phyloP scores from a whole-genome alignment of 305 asterid species.

The Fraxinus floribunda region DNA sequence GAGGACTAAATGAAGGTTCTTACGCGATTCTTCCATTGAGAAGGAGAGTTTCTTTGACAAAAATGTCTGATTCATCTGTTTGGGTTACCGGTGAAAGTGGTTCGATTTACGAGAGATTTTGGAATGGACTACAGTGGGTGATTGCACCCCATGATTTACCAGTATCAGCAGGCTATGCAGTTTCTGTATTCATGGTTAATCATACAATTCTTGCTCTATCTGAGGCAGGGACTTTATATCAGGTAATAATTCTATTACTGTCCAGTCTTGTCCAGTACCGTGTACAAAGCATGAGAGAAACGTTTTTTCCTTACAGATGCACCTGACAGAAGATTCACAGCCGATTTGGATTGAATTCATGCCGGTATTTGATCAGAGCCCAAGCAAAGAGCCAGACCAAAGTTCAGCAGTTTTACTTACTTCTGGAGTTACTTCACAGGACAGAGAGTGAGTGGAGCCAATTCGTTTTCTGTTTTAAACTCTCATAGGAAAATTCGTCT shows the following conservation, averaged over 20 bases:
- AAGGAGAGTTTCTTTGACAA: constrained; percentile 60
- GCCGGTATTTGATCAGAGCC: constrained; percentile 28
- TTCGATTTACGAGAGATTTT: constrained; percentile 74
- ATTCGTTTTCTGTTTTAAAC: not conserved
- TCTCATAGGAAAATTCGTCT: not conserved
- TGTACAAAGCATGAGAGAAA: not conserved
- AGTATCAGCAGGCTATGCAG: constrained; percentile 52
- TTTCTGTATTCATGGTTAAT: constrained; percentile 60
- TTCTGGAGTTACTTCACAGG: constrained; percentile 56
- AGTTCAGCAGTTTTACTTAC: constrained; percentile 30
- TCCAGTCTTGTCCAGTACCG: not conserved
- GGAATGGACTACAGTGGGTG: constrained; percentile 95
- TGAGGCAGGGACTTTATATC: constrained; percentile 55
- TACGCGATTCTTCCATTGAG: constrained; percentile 36
- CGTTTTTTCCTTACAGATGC: constrained; percentile 45
- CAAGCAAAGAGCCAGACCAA: constrained; percentile 33
- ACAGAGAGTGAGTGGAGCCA: constrained; percentile 60
- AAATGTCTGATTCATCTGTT: constrained; percentile 70
- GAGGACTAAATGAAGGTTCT: constrained; percentile 11
- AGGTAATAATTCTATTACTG: constrained; percentile 38
- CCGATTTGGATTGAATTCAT: constrained; percentile 66
- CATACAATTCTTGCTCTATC: constrained; percentile 77
- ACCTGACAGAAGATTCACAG: constrained; percentile 53
- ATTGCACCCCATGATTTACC: constrained; percentile 82
- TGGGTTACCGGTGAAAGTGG: constrained; percentile 88